phyloP scores from a whole-genome alignment of 192 early-diverging fungal species.

The Physocladia obscura region DNA sequence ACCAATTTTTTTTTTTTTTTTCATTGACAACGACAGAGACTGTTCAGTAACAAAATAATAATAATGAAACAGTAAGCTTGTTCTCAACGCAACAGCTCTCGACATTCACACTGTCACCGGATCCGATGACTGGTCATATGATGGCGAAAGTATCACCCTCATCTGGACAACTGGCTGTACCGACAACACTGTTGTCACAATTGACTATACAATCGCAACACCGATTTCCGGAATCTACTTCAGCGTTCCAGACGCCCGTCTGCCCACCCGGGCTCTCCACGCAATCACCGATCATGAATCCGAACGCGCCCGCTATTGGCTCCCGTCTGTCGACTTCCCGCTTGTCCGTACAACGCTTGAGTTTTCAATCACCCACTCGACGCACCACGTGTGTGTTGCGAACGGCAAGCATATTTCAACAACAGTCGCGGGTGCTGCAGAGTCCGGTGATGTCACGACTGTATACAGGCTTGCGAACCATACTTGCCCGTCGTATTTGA shows the following conservation, averaged over 20 bases:
- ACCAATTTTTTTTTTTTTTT: too few relatives aligned
- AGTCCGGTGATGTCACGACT: slow-evolving; percentile 36
- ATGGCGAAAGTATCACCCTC: slow-evolving; percentile 15
- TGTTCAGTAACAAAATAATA: too few relatives aligned
- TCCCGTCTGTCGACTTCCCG: slow-evolving; percentile 52
- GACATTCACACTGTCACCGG: slow-evolving; percentile 6
- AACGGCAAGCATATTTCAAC: slow-evolving; percentile 41
- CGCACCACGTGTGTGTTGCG: slow-evolving; percentile 40
- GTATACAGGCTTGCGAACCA: slow-evolving; percentile 39
- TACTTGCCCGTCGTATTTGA: slow-evolving; percentile 51
- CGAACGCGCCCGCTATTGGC: slow-evolving; percentile 53
- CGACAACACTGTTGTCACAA: neutral
- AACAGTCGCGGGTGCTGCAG: slow-evolving; percentile 12
- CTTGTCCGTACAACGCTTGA: slow-evolving; percentile 42
- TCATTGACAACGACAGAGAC: too few relatives aligned
- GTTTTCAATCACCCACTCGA: slow-evolving; percentile 46
- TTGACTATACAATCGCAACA: slow-evolving; percentile 12
- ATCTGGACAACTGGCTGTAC: neutral
- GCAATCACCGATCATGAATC: slow-evolving; percentile 51
- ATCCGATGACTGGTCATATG: slow-evolving; percentile 1
- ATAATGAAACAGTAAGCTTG: slow-evolving; percentile 4
- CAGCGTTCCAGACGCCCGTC: slow-evolving; percentile 33
- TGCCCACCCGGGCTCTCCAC: slow-evolving; percentile 32
- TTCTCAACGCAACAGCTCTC: slow-evolving; percentile 8
- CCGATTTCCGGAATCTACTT: slow-evolving; percentile 50